Conservation (phyloP, 2,329 filamentous ascomycete species). For the Paraphaeosphaeria sporulosa region DNA sequence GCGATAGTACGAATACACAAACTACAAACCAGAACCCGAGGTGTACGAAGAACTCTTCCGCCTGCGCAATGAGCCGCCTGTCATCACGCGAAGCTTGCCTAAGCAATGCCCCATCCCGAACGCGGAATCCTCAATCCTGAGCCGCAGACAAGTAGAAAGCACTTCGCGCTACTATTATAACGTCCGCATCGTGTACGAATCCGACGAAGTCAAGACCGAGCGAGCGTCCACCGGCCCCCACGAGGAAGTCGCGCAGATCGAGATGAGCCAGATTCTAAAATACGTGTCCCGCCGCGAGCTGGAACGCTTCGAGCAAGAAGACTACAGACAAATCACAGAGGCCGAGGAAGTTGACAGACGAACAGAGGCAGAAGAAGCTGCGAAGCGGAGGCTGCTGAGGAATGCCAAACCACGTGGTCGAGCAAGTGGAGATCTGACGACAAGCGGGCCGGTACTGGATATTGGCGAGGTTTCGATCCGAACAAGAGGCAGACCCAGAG, state of each 20-base stretch:
- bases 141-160: conserved; percentile 35
- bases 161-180: conserved; percentile 35
- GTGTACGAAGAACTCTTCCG: conserved; percentile 41
- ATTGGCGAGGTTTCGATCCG: conserved; percentile 15
- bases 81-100: conserved; percentile 33
- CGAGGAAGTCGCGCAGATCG: conserved; percentile 31
- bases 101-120: conserved; percentile 37
- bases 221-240: not conserved
- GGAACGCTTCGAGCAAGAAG: conserved; percentile 43
- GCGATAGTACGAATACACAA: conserved; percentile 39
- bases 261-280: conserved; percentile 37
- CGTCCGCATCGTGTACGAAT: conserved; percentile 27
- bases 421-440: conserved; percentile 21
- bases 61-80: conserved; percentile 35
- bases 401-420: conserved; percentile 28
- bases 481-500: conserved; percentile 15
- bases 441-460: conserved; percentile 17
- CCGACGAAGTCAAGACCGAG: not conserved
- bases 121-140: conserved; percentile 37
- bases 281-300: conserved; percentile 41
- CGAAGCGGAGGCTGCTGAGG: conserved; percentile 28
- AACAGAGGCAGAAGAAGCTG: conserved; percentile 31
- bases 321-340: conserved; percentile 38
- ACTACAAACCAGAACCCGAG: conserved; percentile 35
- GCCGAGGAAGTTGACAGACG: conserved; percentile 30